Evolutionary conservation across 495 filamentous ascomycete genomes (phyloP), one percentile per base, ranked within the genome.

Genomic region (Talaromyces wortmannii): DNA sequence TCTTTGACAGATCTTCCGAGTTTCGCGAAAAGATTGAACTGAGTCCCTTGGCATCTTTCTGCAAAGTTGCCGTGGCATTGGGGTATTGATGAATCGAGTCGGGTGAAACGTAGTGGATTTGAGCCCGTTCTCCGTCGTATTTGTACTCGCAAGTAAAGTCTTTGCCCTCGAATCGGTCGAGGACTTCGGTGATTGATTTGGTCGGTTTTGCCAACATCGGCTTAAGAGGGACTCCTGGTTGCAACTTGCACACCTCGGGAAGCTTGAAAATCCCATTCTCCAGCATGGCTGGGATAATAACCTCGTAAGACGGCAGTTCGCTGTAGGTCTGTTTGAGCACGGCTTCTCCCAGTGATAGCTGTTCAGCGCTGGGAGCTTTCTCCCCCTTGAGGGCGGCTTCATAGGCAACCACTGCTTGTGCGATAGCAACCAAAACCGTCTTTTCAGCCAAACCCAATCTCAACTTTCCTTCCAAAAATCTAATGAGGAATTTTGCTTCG

Each of bases 181-280:
- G 83, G 0, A 98, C 95, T 69, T 98, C 94, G 0, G 91, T 95
- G 60, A 98, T 97, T n/a, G 94, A 90, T 69, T 98, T 98, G 0
- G 95, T 98, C 1, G 94, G 95, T 61, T 97, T 97, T 6, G 94
- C 94, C 73, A 98, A 82, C 94, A 98, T 98, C 61, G 94, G 94
- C 70, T 97, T 98, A 36, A 98, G 81, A 16, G 94, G 94, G 18
- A 98, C 87, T 56, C 94, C 94, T 3, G 95, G 91, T 53, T 91
- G 88, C 29, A 98, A 80, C 66, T 94, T 96, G 84, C 94, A 98
- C 44, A 87, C 80, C 7, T 95, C 83, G 33, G 80, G 79, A 10
- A 98, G 68, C 36, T 88, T 82, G 74, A 84, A 83, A 50, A 98
- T 88, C 29, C 95, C 95, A 61, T 92, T 79, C 53, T 95, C 72